phyloP scores from a whole-genome alignment of 1,284 basidiomycete species.

The Ceratobasidium sp. region DNA sequence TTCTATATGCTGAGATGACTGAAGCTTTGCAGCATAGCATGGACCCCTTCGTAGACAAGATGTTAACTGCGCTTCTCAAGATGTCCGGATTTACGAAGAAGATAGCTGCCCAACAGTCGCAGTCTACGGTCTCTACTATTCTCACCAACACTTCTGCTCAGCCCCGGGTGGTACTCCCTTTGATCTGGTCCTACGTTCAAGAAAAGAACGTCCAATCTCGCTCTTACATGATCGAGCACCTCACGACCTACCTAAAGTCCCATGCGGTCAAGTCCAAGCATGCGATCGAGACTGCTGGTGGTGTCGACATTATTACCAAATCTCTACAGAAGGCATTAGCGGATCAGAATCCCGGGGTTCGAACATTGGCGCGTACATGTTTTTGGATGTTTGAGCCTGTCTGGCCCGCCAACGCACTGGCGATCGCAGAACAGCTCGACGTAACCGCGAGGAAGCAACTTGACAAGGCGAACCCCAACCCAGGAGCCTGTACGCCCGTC shows the following conservation, averaged over 20 bases:
- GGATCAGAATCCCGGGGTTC: conserved; percentile 84
- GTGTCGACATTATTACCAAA: conserved; percentile 75
- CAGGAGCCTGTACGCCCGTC: conserved; percentile 53
- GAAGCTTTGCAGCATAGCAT: conserved; percentile 73
- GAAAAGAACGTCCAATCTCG: conserved; percentile 89
- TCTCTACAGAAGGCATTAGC: conserved; percentile 74
- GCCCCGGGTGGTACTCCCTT: conserved; percentile 74
- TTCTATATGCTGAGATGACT: conserved; percentile 82
- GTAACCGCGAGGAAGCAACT: conserved; percentile 79
- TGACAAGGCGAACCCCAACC: conserved; percentile 81
- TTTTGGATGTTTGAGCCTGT: conserved; percentile 86
- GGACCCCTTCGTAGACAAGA: conserved; percentile 80
- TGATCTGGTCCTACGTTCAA: conserved; percentile 77
- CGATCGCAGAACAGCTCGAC: conserved; percentile 78
- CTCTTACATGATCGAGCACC: conserved; percentile 71
- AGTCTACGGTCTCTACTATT: conserved; percentile 74
- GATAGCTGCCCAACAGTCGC: conserved; percentile 87
- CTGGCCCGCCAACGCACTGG: conserved; percentile 76
- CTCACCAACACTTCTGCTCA: conserved; percentile 77
- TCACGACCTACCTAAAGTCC: conserved; percentile 77
- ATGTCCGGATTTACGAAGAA: conserved; percentile 98
- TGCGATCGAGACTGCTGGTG: conserved; percentile 72
- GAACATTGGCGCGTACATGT: conserved; percentile 74
- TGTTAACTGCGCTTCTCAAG: conserved; percentile 80
- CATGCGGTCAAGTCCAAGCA: conserved; percentile 73